Base-by-base conservation (phyloP, 2,329 filamentous ascomycete genomes). In the Colletotrichum euphorbiae region DNA sequence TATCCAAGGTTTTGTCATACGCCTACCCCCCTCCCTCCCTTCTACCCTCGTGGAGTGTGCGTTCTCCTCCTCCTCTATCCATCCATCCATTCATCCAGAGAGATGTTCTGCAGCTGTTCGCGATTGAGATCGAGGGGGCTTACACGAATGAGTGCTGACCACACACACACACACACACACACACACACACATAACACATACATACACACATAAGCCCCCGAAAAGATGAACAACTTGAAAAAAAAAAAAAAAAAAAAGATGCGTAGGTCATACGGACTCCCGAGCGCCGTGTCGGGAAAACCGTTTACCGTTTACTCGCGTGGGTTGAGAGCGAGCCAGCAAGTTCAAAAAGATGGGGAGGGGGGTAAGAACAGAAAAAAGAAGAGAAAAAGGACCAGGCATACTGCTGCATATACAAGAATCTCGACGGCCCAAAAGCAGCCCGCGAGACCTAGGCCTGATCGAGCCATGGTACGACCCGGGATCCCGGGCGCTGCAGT, bases 401-500 rank as follows among this genome's bases (percentile, higher is more conserved):
- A 54, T 48, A 28, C 7, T 21, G 5, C 24, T 24, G 24, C 28
- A 4, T 28, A 28, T 28, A 28, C 19, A 15, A 21, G n/a, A 28
- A 28, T 21, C 19, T 48, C 6, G n/a, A 19, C 8, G 1, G 1
- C 21, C 31, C 21, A 64, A 68, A 61, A 70, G 61, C 67, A 45
- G 67, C 69, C 56, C 33, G 55, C 3, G 33, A 36, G 19, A 38
- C 68, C 50, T 28, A 68, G 51, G 43, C 56, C 62, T 7, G 40
- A 64, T 50, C 24, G 54, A 56, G 70, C 15, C 36, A 54, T 66
- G 63, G 70, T 66, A 60, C 43, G 62, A 66, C 67, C 71, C 71
- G 63, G 61, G 12, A 72, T 72, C 71, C 71, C 61, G 71, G 71
- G 69, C 68, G 56, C 60, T 71, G 69, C 69, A 70, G 69, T 55